Percentiles rank a stretch among this genome's conserved stretches.
phyloP scores from a whole-genome alignment of 306 rosid species.

The Purshia tridentata region DNA sequence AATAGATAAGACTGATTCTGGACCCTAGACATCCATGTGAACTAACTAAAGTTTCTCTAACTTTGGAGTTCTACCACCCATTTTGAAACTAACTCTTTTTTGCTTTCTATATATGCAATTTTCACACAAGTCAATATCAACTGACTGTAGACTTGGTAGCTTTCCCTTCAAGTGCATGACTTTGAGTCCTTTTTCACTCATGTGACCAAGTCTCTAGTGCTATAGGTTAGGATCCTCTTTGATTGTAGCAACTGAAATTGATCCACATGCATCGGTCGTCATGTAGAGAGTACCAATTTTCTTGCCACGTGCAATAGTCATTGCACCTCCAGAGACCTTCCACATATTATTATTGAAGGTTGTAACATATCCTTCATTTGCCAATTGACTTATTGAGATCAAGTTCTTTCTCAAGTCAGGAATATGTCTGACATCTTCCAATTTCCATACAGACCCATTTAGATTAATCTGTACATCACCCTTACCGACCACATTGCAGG shows the following conservation, averaged over 20 bases:
- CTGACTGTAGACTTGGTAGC: background rate
- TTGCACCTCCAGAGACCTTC: background rate
- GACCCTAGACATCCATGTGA: background rate
- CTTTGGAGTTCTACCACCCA: background rate
- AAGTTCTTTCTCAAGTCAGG: too few relatives aligned
- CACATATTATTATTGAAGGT: background rate
- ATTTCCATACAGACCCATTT: too few relatives aligned
- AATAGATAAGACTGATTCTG: background rate
- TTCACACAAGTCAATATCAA: too few relatives aligned
- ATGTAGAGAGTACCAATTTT: background rate
- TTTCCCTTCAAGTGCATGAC: background rate
- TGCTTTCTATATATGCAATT: background rate
- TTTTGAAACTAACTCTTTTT: background rate
- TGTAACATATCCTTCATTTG: too few relatives aligned
- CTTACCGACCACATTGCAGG: too few relatives aligned
- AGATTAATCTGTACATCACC: too few relatives aligned
- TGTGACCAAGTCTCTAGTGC: background rate
- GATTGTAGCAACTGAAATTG: too few relatives aligned
- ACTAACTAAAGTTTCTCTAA: background rate
- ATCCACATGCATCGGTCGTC: background rate
- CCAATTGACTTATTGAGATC: too few relatives aligned
- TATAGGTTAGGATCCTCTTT: too few relatives aligned
- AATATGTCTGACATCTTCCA: too few relatives aligned
- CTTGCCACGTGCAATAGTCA: background rate
- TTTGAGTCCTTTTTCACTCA: too few relatives aligned